These are phyloP conservation scores for Excoecaria agallocha DNA, from an alignment of 345 rosid genomes.

Conservation along the genomic window DNA sequence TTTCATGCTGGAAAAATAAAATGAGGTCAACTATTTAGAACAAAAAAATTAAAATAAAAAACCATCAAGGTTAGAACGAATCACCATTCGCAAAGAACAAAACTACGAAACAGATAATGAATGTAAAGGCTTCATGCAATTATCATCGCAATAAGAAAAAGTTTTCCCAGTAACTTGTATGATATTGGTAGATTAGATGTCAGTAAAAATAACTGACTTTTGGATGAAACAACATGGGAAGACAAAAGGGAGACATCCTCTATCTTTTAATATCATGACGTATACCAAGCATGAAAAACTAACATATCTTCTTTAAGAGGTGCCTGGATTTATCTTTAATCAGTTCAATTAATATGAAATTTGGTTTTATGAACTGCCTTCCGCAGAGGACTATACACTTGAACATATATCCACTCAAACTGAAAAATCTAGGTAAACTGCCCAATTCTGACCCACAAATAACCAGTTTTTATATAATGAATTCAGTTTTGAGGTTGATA, in stretches of 20 bases:
- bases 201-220: background rate
- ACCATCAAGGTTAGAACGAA: background rate
- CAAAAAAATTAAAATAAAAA: background rate
- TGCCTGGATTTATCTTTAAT: background rate
- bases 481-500: background rate
- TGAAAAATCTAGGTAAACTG: background rate
- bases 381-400: background rate
- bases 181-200: background rate
- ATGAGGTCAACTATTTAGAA: background rate
- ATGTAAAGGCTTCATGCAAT: background rate
- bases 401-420: background rate
- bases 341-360: background rate
- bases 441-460: background rate
- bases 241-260: background rate
- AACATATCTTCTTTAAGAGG: background rate
- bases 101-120: background rate
- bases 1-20: conserved; percentile 58
- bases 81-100: background rate
- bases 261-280: background rate
- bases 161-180: background rate
- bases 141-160: background rate
- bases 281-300: background rate
- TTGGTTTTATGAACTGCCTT: background rate
- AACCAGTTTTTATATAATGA: background rate
- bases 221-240: background rate